Evolutionary conservation across 306 rosid species (phyloP).

Genomic region (cucumber (Cucumis sativus)): DNA sequence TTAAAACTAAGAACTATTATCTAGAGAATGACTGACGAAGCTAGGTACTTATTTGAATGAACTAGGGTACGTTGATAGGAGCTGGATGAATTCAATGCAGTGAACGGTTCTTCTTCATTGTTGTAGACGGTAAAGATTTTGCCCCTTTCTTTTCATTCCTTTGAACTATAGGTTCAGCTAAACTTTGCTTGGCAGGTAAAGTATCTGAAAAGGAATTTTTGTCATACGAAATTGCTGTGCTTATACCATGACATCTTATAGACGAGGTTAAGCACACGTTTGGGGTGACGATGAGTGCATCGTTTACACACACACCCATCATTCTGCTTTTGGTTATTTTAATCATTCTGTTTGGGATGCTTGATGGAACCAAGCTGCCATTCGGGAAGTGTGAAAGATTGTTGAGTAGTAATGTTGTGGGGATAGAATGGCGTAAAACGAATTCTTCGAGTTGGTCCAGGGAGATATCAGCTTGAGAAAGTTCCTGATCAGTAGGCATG

Average conservation of each 20-base stretch:
- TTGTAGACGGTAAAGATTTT: slow-evolving; percentile 4
- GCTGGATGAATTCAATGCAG: not conserved
- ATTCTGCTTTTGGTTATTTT: slow-evolving; percentile 30
- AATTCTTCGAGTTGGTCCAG: slow-evolving; percentile 23
- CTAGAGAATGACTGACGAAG: slow-evolving; percentile 1
- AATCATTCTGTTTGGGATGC: slow-evolving; percentile 30
- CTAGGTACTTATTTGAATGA: not conserved
- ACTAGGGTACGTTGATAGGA: not conserved
- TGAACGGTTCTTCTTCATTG: not conserved
- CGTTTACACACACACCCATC: slow-evolving; percentile 30
- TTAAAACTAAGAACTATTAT: not conserved
- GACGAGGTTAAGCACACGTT: slow-evolving; percentile 29
- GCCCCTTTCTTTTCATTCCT: slow-evolving; percentile 7
- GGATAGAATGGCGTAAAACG: slow-evolving; percentile 39
- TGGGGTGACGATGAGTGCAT: slow-evolving; percentile 38
- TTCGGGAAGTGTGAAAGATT: slow-evolving; percentile 38
- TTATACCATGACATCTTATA: slow-evolving; percentile 43
- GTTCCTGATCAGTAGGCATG: slow-evolving; percentile 38
- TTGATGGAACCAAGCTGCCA: slow-evolving; percentile 47
- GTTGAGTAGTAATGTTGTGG: slow-evolving; percentile 26
- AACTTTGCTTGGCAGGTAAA: not conserved
- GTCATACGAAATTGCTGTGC: slow-evolving; percentile 23
- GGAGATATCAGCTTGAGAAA: slow-evolving; percentile 28
- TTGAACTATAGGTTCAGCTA: slow-evolving; percentile 7
- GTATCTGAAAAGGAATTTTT: slow-evolving; percentile 3